Conservation (phyloP, 495 filamentous ascomycete species). For the Friedmanniomyces endolithicus region DNA sequence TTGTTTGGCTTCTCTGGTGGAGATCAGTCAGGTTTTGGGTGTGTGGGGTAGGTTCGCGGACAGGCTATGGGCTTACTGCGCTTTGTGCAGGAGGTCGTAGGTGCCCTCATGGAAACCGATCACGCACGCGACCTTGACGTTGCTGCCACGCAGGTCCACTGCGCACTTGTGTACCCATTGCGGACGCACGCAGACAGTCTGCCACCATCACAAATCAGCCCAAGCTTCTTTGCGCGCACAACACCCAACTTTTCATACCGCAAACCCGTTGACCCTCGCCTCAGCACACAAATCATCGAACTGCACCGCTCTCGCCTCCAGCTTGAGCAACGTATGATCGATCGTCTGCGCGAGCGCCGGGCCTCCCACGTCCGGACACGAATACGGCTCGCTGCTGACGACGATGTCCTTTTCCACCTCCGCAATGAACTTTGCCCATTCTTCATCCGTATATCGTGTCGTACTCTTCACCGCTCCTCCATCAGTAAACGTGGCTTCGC, state of each 20-base stretch:
- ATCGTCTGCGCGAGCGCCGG: conserved; percentile 32
- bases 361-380: background rate
- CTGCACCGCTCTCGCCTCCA: conserved; percentile 40
- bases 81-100: conserved; percentile 40
- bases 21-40: background rate
- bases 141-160: conserved; percentile 38
- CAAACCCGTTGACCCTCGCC: conserved; percentile 46
- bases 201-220: conserved; percentile 1
- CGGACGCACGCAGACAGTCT: conserved; percentile 48
- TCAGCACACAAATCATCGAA: conserved; percentile 53
- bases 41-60: background rate
- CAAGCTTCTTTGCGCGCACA: background rate
- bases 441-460: conserved; percentile 27
- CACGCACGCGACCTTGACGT: conserved; percentile 47
- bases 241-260: conserved; percentile 30
- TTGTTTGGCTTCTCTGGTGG: conserved; percentile 37
- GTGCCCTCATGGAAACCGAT: conserved; percentile 58
- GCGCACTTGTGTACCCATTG: conserved; percentile 41
- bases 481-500: background rate
- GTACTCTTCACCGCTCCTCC: background rate
- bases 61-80: conserved; percentile 24
- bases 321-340: conserved; percentile 54
- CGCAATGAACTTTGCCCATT: conserved; percentile 25
- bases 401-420: conserved; percentile 16
- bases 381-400: conserved; percentile 6